Conservation (phyloP, 441 rosid genomes). For the Omphalea diandra region DNA sequence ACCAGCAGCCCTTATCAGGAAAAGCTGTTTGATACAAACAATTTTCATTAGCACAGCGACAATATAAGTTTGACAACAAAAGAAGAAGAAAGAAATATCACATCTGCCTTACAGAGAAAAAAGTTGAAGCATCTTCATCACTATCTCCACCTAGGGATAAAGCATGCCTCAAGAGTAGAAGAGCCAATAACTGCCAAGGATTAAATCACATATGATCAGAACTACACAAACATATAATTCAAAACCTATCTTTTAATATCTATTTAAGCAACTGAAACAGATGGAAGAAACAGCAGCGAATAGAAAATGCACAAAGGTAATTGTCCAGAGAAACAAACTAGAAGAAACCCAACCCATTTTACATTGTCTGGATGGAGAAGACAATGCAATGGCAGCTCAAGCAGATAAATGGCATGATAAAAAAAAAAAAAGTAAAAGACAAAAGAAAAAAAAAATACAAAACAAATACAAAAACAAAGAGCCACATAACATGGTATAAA, state of each 20-base stretch:
- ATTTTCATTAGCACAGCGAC: slow-evolving; percentile 8
- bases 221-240: neutral
- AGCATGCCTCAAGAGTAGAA: slow-evolving; percentile 83
- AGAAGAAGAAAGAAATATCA: slow-evolving; percentile 7
- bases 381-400: neutral
- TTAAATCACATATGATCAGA: neutral
- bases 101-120: slow-evolving; percentile 63
- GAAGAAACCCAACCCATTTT: neutral
- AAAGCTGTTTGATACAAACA: slow-evolving; percentile 39
- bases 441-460: neutral
- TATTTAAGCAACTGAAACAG: neutral
- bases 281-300: neutral
- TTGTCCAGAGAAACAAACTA: neutral
- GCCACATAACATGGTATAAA: neutral
- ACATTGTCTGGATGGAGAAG: neutral
- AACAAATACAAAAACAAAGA: neutral
- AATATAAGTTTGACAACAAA: slow-evolving; percentile 4
- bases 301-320: neutral
- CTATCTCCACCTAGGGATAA: slow-evolving; percentile 58
- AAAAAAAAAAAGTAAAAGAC: neutral
- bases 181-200: slow-evolving; percentile 66
- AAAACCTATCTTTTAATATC: neutral
- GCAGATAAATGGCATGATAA: neutral
- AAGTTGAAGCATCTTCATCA: slow-evolving; percentile 69
- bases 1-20: slow-evolving; percentile 79